Evolutionary conservation across 768 basidiomycete genomes (phyloP).

Genomic region (Xerocomus potaroensis): DNA sequence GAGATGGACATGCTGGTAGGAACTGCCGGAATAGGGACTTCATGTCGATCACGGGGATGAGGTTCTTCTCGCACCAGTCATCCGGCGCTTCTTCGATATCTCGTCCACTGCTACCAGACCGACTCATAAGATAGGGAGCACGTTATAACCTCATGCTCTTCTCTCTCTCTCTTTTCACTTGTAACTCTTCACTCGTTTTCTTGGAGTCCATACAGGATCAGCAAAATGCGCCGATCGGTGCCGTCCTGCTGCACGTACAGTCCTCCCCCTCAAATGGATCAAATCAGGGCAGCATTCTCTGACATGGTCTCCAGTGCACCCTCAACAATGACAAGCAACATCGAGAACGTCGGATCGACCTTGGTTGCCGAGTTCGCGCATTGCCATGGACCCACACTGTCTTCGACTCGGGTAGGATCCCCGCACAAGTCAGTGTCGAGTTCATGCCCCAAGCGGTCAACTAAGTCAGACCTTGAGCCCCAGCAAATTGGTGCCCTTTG

Average conservation of each 20-base stretch:
- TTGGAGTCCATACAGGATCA: constrained; percentile 52
- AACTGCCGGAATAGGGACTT: no score
- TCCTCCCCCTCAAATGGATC: constrained; percentile 50
- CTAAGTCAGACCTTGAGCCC: no score
- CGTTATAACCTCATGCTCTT: no score
- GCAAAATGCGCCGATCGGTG: constrained; percentile 33
- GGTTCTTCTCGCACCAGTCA: no score
- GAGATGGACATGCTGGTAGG: no score
- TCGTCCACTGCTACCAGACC: no score
- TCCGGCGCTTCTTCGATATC: no score
- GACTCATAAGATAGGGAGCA: no score
- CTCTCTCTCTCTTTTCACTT: no score
- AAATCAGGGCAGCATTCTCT: constrained; percentile 17
- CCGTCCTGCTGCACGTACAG: constrained; percentile 56
- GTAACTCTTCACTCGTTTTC: no score
- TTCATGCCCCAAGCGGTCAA: constrained; percentile 3
- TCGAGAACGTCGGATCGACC: constrained; percentile 15
- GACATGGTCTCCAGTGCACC: constrained; percentile 18
- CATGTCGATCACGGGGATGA: no score
- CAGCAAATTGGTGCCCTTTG: no score
- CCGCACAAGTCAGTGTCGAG: neutral
- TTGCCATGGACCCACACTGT: neutral
- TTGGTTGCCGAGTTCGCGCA: constrained; percentile 6
- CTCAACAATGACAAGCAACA: constrained; percentile 11
- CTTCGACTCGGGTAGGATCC: constrained; percentile 5